Evolutionary conservation across 1,284 basidiomycete species (phyloP), one percentile per base, ranked within the genome.

Genomic region (Laetiporus sulphureus): DNA sequence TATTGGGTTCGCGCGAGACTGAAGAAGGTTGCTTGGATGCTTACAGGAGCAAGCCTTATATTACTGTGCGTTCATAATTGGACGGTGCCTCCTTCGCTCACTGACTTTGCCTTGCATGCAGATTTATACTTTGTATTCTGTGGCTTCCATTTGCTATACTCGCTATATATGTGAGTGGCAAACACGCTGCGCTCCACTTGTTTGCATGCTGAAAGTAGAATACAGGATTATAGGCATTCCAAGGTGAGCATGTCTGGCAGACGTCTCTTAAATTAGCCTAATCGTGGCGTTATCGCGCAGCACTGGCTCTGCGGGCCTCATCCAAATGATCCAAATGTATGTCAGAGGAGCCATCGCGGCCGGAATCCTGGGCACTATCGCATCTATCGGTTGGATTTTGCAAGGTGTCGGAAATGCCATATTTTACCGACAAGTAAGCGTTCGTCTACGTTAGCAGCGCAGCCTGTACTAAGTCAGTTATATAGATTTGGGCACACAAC

Each of bases 111-210:
- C 32, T 37, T 29, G 24, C 31, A 4, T 47, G 31, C 60, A 93
- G 93, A 96, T 70, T 67, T 93, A 50, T 97, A 90, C 73, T 95
- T 95, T 71, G 79, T 96, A 66, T 98, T 98, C 66, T 76, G 83
- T 43, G 94, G 91, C 24, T 96, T 88, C 73, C 93, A 99, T 66
- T 71, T 98, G 44, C 69, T 90, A 29, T 97, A 88, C 70, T 88
- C 88, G 47, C 61, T 92, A 57, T 94, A 90, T 67, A 87, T 90
- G 86, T 86, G 59, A 67, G 81, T 57, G 12, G 45, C 27, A 40
- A 33, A 41, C 36, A 45, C 33, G 43, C 27, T 42, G 22, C 45
- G 36, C 3, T 29, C 10, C 22, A 12, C 18, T 20, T 35, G 32
- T 47, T 53, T 59, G 56, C 19, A 35, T 52, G 41, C 53, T 58